Evolutionary conservation across 2,329 filamentous ascomycete species (phyloP).

Genomic region (Fusarium sp.): DNA sequence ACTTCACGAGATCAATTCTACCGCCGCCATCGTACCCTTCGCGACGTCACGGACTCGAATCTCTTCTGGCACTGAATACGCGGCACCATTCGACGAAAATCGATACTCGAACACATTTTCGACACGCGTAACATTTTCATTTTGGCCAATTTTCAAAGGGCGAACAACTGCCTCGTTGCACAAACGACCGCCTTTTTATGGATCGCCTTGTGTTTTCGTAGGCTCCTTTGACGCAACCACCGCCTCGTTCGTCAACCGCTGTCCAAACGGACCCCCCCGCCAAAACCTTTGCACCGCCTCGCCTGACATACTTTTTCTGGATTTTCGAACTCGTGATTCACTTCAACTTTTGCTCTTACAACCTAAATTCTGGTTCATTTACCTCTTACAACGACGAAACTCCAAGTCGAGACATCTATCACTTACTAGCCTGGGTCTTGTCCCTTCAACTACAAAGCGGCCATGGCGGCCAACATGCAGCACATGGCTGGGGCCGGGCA

Average conservation of each 20-base stretch:
- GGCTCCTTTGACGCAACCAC: constrained; percentile 44
- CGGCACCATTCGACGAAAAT: constrained; percentile 8
- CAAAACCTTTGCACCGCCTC: constrained; percentile 24
- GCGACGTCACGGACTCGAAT: constrained; percentile 23
- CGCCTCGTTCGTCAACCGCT: constrained; percentile 32
- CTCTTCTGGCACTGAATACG: constrained; percentile 26
- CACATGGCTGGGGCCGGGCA: constrained; percentile 65
- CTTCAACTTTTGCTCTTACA: background rate
- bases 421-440: constrained; percentile 37
- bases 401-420: constrained; percentile 14
- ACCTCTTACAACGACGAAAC: constrained; percentile 5
- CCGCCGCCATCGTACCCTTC: constrained; percentile 17
- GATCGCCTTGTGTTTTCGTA: constrained; percentile 48
- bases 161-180: constrained; percentile 33
- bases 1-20: constrained; percentile 27
- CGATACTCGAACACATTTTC: constrained; percentile 8
- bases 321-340: background rate
- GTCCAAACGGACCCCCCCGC: constrained; percentile 6
- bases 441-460: constrained; percentile 51
- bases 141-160: constrained; percentile 13
- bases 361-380: constrained; percentile 1
- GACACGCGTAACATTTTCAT: constrained; percentile 33
- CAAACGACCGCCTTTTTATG: constrained; percentile 49
- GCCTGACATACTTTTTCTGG: background rate
- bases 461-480: constrained; percentile 72